Evolutionary conservation across 2,329 filamentous ascomycete genomes (phyloP).

Genomic region (Apiospora saccharicola): DNA sequence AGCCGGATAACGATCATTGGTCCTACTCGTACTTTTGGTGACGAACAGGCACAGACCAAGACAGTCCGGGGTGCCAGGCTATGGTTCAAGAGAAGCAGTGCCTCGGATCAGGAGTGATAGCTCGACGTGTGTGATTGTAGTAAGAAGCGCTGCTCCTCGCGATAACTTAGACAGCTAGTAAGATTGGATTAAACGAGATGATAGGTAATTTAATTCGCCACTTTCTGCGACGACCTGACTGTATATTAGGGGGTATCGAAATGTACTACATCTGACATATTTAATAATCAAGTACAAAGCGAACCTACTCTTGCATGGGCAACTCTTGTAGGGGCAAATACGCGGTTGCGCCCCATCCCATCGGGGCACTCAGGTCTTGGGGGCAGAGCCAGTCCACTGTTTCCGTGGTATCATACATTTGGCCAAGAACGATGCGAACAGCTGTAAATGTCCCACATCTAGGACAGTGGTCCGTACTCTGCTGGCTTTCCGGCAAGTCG

Average conservation of each 20-base stretch:
- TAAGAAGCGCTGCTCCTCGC: neutral
- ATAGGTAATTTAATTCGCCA: neutral
- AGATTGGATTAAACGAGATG: neutral
- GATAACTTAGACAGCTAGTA: neutral
- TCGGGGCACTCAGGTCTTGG: too few relatives aligned
- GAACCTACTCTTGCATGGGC: neutral
- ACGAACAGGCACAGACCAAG: too few relatives aligned
- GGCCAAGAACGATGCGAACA: neutral
- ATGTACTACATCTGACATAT: neutral
- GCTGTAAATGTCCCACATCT: neutral
- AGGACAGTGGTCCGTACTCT: neutral
- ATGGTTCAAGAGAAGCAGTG: too few relatives aligned
- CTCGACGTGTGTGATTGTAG: neutral
- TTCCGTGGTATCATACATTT: neutral
- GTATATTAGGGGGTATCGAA: neutral
- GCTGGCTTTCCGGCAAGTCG: neutral
- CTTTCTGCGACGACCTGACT: too few relatives aligned
- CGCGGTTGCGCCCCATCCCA: neutral
- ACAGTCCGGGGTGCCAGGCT: too few relatives aligned
- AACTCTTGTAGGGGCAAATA: neutral
- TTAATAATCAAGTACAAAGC: neutral
- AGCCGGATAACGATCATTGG: too few relatives aligned
- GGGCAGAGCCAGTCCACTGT: too few relatives aligned
- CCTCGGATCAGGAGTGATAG: neutral
- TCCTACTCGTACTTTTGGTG: too few relatives aligned